Base-by-base conservation (phyloP, 345 rosid species). In the Dipteronia sinensis region DNA sequence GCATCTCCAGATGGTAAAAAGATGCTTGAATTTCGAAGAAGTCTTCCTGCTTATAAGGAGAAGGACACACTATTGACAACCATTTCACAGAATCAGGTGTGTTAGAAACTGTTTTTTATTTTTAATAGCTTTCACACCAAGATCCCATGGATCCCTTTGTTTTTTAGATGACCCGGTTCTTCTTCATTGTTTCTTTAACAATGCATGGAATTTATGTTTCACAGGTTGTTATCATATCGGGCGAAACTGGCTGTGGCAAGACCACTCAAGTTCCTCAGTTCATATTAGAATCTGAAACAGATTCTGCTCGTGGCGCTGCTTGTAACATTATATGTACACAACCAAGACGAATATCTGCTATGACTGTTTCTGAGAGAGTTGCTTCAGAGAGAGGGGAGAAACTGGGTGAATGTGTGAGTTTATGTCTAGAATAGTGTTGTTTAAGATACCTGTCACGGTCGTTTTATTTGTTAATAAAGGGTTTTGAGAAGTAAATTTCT, bases 161-260 rank as follows among this genome's bases (percentile, higher is more conserved):
- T 25, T 31, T 23, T 71, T 17, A 62, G 62, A 23, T 75, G 27
- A 42, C 34, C 22, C 8, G 2, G 47, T 25, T 69, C 49, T 76
- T 34, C 22, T 66, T 66, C 15, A 47, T 59, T 73, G 15, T 62
- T 31, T 56, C 34, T 65, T 72, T 67, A 56, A 29, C 65, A 23
- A 56, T 68, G 44, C 42, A 49, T 68, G 29, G 29, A 73, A 31
- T 51, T 77, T 65, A 10, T 69, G 31, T 80, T 85, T 72, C 80
- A 73, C 90, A 93, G 98, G 93, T 93, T 76, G 86, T 92, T 77
- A 88, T 95, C 67, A 78, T 95, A 82, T 95, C 97, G 67, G 98
- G 98, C 64, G 95, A 93, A 90, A 95, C 98, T 85, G 98, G 98
- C 64, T 95, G 98, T 76, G 98, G 98, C 80, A 95, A 95, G 89